These are phyloP conservation scores for Neopestalotiopsis rosae DNA, from an alignment of 2,329 filamentous ascomycete genomes.

Conservation along the genomic window DNA sequence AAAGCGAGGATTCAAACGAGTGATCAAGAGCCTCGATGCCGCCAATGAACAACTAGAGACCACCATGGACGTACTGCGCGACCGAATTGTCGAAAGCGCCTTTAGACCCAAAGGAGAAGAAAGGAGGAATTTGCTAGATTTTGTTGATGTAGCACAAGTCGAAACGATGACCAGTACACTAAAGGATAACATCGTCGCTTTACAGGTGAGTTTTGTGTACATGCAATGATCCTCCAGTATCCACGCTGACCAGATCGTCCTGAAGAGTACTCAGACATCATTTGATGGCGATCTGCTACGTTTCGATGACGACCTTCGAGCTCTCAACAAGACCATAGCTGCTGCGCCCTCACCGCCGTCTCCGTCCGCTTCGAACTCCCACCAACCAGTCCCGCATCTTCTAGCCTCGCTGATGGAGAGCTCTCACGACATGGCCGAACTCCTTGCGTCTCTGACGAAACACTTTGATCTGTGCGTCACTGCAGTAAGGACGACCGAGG, in stretches of 20 bases:
- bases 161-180: conserved; percentile 68
- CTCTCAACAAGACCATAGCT: conserved; percentile 64
- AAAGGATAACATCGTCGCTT: conserved; percentile 72
- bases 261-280: conserved; percentile 65
- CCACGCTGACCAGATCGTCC: background rate
- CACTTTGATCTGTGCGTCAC: conserved; percentile 95
- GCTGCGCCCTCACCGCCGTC: conserved; percentile 43
- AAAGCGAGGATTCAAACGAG: conserved; percentile 63
- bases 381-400: conserved; percentile 54
- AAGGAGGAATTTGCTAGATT: conserved; percentile 72
- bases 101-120: conserved; percentile 65
- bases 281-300: conserved; percentile 78
- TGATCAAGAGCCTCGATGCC: conserved; percentile 69
- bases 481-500: conserved; percentile 88
- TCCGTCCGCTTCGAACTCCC: conserved; percentile 41
- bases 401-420: conserved; percentile 72
- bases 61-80: conserved; percentile 69
- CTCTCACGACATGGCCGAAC: conserved; percentile 81
- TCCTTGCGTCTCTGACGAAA: conserved; percentile 78
- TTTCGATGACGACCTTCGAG: conserved; percentile 77
- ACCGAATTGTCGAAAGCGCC: conserved; percentile 66
- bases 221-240: background rate
- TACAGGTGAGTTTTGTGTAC: conserved; percentile 58
- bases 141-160: conserved; percentile 76
- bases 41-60: conserved; percentile 68